Percentiles rank a stretch among this genome's conserved stretches.
phyloP scores from a whole-genome alignment of 495 filamentous ascomycete genomes.

The Coniosporium apollinis region DNA sequence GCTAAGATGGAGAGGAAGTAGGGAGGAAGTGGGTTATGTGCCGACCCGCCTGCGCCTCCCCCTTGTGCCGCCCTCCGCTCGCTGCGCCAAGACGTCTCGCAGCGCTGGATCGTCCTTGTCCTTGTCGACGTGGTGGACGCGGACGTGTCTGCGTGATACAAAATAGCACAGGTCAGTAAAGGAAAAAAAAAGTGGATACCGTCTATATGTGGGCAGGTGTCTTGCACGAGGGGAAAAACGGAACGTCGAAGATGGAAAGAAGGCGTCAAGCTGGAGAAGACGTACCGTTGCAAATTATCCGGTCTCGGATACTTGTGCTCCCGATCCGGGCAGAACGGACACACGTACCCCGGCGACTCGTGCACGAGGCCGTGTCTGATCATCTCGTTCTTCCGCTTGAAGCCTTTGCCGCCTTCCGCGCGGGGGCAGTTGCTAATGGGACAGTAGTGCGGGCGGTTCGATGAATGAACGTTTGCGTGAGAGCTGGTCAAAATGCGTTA shows the following conservation, averaged over 20 bases:
- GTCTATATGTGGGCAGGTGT: too few species aligned
- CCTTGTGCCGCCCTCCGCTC: slow-evolving; percentile 68
- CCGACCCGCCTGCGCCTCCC: slow-evolving; percentile 56
- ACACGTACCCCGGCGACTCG: slow-evolving; percentile 88
- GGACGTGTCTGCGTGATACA: slow-evolving; percentile 49
- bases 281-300: slow-evolving; percentile 91
- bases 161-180: slow-evolving; percentile 2
- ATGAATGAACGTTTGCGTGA: slow-evolving; percentile 94
- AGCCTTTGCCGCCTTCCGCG: slow-evolving; percentile 73
- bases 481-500: slow-evolving; percentile 43
- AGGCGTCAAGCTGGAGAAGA: too few species aligned
- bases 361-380: slow-evolving; percentile 93
- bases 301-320: slow-evolving; percentile 95
- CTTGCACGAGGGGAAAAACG: too few species aligned
- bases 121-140: slow-evolving; percentile 77
- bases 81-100: slow-evolving; percentile 64
- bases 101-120: slow-evolving; percentile 66
- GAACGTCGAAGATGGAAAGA: too few species aligned
- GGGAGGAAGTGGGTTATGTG: too few species aligned
- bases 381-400: slow-evolving; percentile 99
- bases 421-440: slow-evolving; percentile 64
- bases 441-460: slow-evolving; percentile 81
- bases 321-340: slow-evolving; percentile 87
- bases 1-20: too few species aligned
- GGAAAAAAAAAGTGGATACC: too few species aligned